Conservation (phyloP, 2,329 filamentous ascomycete genomes). For the Verticillium isaacii region DNA sequence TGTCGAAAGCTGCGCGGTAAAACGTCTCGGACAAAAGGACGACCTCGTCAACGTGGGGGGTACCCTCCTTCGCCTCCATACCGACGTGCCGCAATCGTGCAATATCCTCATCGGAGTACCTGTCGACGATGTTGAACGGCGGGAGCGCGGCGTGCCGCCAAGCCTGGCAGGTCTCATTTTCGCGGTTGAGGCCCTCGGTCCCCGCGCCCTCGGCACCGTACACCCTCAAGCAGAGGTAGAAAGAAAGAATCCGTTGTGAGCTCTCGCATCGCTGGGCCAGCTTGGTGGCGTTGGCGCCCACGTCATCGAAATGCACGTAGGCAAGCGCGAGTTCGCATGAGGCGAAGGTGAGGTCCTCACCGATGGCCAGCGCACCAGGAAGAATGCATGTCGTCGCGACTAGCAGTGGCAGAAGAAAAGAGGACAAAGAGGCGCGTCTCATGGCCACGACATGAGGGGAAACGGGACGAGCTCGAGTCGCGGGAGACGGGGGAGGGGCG, state of each 20-base stretch:
- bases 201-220: constrained; percentile 25
- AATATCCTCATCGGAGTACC: constrained; percentile 28
- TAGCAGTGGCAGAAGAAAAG: background rate
- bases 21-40: constrained; percentile 28
- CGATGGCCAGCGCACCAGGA: constrained; percentile 1
- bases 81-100: constrained; percentile 21
- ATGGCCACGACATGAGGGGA: constrained; percentile 1
- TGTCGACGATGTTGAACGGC: constrained; percentile 24
- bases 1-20: constrained; percentile 29
- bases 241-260: constrained; percentile 19
- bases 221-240: constrained; percentile 30
- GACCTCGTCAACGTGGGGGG: constrained; percentile 18
- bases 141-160: constrained; percentile 22
- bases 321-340: constrained; percentile 24
- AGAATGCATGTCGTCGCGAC: constrained; percentile 3
- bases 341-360: constrained; percentile 21
- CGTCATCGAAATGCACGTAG: constrained; percentile 25
- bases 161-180: constrained; percentile 26
- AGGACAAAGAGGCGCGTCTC: background rate
- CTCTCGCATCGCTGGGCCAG: constrained; percentile 23
- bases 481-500: background rate
- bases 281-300: constrained; percentile 8
- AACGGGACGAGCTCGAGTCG: constrained; percentile 4
- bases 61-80: constrained; percentile 16
- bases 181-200: constrained; percentile 19